A percentile compares a stretch with the other conserved stretches of the same genome.
Evolutionary conservation across 306 rosid genomes (phyloP).

Genomic region (Quercus bicolor): DNA sequence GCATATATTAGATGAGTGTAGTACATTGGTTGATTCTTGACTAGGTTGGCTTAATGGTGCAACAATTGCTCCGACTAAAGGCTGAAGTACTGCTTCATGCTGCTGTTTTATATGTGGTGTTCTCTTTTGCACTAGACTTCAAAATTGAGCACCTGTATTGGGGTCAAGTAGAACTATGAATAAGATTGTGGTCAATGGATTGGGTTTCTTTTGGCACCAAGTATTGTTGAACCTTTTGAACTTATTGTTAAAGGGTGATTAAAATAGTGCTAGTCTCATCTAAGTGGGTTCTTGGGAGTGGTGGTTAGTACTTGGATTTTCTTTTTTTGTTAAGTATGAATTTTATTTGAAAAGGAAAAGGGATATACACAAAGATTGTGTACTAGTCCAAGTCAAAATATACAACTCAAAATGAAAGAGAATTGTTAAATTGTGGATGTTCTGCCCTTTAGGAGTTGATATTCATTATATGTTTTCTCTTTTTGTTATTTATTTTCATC

Average conservation of each 20-base stretch:
- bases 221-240: not conserved
- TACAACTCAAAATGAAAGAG: too few species aligned
- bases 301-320: not conserved
- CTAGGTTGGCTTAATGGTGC: not conserved
- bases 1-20: not conserved
- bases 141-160: not conserved
- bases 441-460: too few species aligned
- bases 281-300: not conserved
- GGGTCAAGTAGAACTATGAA: not conserved
- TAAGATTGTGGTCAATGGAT: not conserved
- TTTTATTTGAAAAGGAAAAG: too few species aligned
- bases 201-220: not conserved
- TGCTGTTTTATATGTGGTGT: not conserved
- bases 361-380: too few species aligned
- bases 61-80: not conserved
- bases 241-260: not conserved
- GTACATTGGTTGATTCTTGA: not conserved
- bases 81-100: not conserved
- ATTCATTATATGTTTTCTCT: too few species aligned
- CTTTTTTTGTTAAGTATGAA: too few species aligned
- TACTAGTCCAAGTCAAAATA: too few species aligned
- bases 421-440: too few species aligned
- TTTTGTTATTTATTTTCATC: too few species aligned
- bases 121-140: not conserved
- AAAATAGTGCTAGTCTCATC: not conserved